Evolutionary conservation across 148 eudicot species (phyloP), one percentile per base, ranked within the genome.

Genomic region (Pharnaceum exiguum): DNA sequence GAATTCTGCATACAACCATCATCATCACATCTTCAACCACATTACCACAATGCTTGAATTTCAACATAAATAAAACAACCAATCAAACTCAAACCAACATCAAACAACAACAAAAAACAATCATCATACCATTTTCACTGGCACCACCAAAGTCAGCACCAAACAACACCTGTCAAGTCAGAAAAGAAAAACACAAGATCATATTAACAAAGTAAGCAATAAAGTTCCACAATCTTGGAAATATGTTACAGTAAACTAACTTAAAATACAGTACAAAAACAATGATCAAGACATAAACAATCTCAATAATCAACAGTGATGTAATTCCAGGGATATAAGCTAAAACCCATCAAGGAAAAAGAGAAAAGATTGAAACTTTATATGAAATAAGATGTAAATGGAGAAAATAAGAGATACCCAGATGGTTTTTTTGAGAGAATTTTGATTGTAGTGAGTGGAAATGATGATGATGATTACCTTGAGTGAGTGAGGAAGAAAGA

Each of bases 51-150:
- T 26, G 24, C 46, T 51, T 16, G 28, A 5, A 24, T 24, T 43
- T 43, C 38, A 17, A 59, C 15, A 12, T 47, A 51, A 68, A 27
- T 5, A 32, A 24, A 32, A 23, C 10, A 29, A 31, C 23, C 55
- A 63, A 23, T 63, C 16, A 21, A 57, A 49, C 43, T 30, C 31
- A 42, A 26, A 15, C 11, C 23, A 68, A 3, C 26, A 55, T 44
- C 28, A 53, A 59, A 7, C n/a, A 46, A 37, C 21, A 11, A 54
- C 15, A 0, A 30, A 31, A 49, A 63, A 8, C 5, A 63, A 57
- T 33, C 52, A 50, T 35, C 60, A 54, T 68, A 68, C 72, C 60
- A 37, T 45, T 5, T 18, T 52, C 53, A 17, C 30, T 36, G 31
- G 4, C 42, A 37, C 31, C 60, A 45, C 18, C 9, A 44, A 15